A percentile compares a stretch with the other conserved stretches of the same genome.
These are phyloP conservation scores for Penicillium verhagenii DNA, from an alignment of 495 filamentous ascomycete species.

Conservation along the genomic window DNA sequence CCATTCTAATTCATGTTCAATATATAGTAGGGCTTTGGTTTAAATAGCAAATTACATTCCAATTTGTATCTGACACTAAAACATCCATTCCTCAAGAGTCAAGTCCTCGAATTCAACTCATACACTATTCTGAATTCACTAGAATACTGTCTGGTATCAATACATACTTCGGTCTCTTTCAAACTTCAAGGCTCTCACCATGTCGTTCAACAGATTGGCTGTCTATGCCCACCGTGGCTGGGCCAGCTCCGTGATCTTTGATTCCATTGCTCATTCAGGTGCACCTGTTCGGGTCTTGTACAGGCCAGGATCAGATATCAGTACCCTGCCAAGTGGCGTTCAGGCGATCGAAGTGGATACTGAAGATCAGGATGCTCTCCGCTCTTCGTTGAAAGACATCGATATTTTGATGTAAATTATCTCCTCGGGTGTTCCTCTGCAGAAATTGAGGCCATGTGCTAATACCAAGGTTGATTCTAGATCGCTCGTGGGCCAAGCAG, in stretches of 20 bases:
- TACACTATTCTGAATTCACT: too few relatives aligned
- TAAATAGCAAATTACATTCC: too few relatives aligned
- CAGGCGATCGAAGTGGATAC: slow-evolving; percentile 15
- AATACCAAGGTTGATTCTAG: slow-evolving; percentile 9
- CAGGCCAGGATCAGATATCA: slow-evolving; percentile 17
- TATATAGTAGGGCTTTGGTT: too few relatives aligned
- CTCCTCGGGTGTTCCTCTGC: not conserved
- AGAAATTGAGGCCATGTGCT: not conserved
- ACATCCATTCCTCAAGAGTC: too few relatives aligned
- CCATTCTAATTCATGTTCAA: too few relatives aligned
- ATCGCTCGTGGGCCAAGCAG: slow-evolving; percentile 22
- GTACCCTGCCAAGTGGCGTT: slow-evolving; percentile 8
- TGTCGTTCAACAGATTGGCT: slow-evolving; percentile 24
- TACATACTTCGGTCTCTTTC: not conserved
- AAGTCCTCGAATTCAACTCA: too few relatives aligned
- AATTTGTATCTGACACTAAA: too few relatives aligned
- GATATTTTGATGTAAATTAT: slow-evolving; percentile 25
- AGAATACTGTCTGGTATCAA: not conserved
- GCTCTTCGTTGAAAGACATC: slow-evolving; percentile 15
- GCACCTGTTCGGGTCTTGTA: slow-evolving; percentile 20
- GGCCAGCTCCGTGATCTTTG: slow-evolving; percentile 17
- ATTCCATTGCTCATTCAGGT: slow-evolving; percentile 15
- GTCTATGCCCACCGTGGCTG: slow-evolving; percentile 26
- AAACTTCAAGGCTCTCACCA: not conserved
- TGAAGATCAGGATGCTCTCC: slow-evolving; percentile 13